Evolutionary conservation across 2,329 filamentous ascomycete species (phyloP).

Genomic region (Nigrospora osmanthi): DNA sequence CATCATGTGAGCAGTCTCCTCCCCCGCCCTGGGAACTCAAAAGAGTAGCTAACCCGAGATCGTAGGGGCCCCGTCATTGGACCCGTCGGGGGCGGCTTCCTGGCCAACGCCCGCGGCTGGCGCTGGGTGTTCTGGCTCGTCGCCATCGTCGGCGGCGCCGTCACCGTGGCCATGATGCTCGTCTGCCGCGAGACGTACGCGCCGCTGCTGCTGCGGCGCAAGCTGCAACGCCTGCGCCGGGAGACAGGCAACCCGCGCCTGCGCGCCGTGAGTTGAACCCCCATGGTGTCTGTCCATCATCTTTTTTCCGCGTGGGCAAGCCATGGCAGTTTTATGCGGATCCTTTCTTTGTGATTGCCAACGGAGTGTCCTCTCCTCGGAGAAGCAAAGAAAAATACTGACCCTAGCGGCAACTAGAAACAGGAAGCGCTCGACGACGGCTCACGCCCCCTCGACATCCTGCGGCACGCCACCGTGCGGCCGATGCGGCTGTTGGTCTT

Average conservation of each 20-base stretch:
- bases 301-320: no score
- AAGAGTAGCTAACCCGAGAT: no score
- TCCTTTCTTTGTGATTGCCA: no score
- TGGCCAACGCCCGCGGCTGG: conserved; percentile 15
- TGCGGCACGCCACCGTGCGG: conserved; percentile 27
- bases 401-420: no score
- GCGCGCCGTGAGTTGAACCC: conserved; percentile 17
- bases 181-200: conserved; percentile 30
- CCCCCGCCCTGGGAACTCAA: no score
- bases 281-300: conserved; percentile 3
- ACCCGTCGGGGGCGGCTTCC: conserved; percentile 11
- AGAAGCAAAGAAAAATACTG: no score
- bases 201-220: conserved; percentile 27
- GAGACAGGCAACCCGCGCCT: conserved; percentile 34
- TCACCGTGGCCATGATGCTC: conserved; percentile 15
- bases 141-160: conserved; percentile 7
- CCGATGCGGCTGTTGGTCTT: conserved; percentile 31
- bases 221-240: conserved; percentile 28
- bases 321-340: conserved; percentile 15
- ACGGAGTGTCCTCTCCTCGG: no score
- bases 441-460: conserved; percentile 19
- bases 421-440: not conserved
- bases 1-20: conserved; percentile 17
- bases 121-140: conserved; percentile 14
- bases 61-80: not conserved